Percentiles rank a stretch among this genome's conserved stretches.
These are phyloP conservation scores for Zizania palustris DNA, from an alignment of 202 grass and related monocot species.

Conservation along the genomic window DNA sequence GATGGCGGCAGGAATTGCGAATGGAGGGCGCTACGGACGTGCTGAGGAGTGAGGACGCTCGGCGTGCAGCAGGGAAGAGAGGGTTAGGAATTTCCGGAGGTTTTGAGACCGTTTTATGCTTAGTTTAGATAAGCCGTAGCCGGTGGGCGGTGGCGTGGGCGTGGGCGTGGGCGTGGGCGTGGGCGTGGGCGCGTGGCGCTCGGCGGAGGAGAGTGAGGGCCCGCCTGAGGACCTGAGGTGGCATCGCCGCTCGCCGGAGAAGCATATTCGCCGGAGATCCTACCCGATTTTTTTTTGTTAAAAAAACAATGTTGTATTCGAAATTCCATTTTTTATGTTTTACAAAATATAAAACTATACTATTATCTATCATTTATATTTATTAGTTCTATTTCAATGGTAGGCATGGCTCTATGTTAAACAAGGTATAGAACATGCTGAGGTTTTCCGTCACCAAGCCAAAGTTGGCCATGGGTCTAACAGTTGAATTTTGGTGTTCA, in stretches of 20 bases:
- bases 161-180: not conserved
- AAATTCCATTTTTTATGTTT: too few species aligned
- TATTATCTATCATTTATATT: too few species aligned
- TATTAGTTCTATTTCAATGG: too few species aligned
- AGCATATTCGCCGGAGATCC: not conserved
- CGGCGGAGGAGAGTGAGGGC: not conserved
- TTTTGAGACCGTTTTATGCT: slow-evolving; percentile 9
- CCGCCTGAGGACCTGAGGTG: not conserved
- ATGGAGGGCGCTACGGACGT: not conserved
- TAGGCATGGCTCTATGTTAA: too few species aligned
- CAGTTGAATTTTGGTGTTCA: too few species aligned
- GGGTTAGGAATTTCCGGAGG: slow-evolving; percentile 16
- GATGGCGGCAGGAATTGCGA: not conserved
- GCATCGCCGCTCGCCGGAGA: not conserved
- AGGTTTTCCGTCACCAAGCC: too few species aligned
- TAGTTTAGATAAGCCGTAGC: not conserved
- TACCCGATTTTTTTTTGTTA: too few species aligned
- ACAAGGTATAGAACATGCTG: too few species aligned
- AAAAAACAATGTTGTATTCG: too few species aligned
- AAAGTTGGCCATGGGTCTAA: too few species aligned
- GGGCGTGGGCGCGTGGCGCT: not conserved
- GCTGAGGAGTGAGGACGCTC: too few species aligned
- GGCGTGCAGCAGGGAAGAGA: not conserved
- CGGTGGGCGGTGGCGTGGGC: not conserved
- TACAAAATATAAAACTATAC: too few species aligned